Evolutionary conservation across 2,329 filamentous ascomycete species (phyloP), one percentile per base, ranked within the genome.

Genomic region (Fusarium oligoseptatum): DNA sequence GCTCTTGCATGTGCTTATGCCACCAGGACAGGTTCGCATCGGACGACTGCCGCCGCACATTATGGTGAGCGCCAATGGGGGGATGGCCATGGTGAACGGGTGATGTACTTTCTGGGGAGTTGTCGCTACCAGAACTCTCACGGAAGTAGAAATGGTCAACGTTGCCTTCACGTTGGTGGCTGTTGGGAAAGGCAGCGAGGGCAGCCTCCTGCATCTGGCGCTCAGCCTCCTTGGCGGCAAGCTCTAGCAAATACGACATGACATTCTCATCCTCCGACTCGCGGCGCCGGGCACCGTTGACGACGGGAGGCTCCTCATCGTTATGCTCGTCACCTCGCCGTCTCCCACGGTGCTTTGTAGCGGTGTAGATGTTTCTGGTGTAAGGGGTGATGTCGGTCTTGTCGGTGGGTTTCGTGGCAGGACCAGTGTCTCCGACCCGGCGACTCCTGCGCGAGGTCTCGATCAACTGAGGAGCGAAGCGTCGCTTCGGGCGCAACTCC

Each of bases 181-280:
- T 93, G 78, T 92, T 92, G 78, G 93, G 93, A 79, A 95, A 95
- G 2, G 93, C 94, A 43, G 92, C 92, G 80, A 95, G 87, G 57
- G 92, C 93, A 79, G 91, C 88, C 77, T 97, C 94, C 72, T 93
- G 91, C 73, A 98, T 86, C 81, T 96, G 93, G 79, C 92, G 91
- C 81, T 97, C 92, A 10, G 93, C 94, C 79, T 95, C 92, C 79
- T 92, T 92, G 60, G 94, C 94, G 50, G 95, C 94, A 67, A 97
- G 86, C 66, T 93, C 91, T 68, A 97, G 88, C 65, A 98, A 84
- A 81, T 95, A 95, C 41, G 92, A 91, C 61, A 93, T 91, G 76
- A 94, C 93, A 72, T 90, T 89, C 72, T 94, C 93, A 79, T 97
- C 94, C 73, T 93, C 92, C 67, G 89, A 90, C 88, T 95, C 87